These are phyloP conservation scores for Cladosporium sp. DNA, from an alignment of 2,329 filamentous ascomycete species.

Conservation along the genomic window DNA sequence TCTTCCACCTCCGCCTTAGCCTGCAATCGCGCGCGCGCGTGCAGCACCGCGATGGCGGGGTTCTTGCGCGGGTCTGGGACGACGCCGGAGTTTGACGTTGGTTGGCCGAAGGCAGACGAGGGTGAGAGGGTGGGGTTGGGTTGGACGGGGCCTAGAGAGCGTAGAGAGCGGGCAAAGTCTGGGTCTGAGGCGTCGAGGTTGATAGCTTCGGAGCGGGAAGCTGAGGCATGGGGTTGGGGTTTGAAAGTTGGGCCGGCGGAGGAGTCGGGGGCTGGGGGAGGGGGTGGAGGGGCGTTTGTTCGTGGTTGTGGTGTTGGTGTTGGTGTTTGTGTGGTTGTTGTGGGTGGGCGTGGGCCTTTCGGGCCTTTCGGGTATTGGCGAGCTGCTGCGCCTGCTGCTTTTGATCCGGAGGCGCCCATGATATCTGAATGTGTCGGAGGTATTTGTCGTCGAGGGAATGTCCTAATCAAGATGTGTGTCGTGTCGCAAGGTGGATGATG, in stretches of 20 bases:
- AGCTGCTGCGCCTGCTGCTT: slow-evolving; percentile 53
- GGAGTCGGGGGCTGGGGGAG: slow-evolving; percentile 32
- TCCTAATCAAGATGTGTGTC: neutral
- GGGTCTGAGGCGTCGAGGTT: slow-evolving; percentile 63
- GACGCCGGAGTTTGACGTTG: slow-evolving; percentile 26
- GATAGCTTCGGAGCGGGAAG: slow-evolving; percentile 49
- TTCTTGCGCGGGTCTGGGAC: slow-evolving; percentile 48
- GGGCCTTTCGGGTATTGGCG: slow-evolving; percentile 57
- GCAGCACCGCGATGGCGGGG: slow-evolving; percentile 56
- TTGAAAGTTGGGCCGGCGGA: slow-evolving; percentile 43
- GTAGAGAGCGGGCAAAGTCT: slow-evolving; percentile 77
- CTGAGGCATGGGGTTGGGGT: slow-evolving; percentile 42
- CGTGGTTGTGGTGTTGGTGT: slow-evolving; percentile 32
- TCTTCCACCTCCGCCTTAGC: slow-evolving; percentile 57
- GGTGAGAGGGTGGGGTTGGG: slow-evolving; percentile 58
- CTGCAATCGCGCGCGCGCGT: slow-evolving; percentile 52
- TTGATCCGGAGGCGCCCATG: slow-evolving; percentile 63
- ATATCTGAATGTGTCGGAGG: neutral
- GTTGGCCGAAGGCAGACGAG: slow-evolving; percentile 50
- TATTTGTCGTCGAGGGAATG: neutral
- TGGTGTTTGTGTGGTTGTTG: slow-evolving; percentile 28
- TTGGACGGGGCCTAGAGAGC: slow-evolving; percentile 59
- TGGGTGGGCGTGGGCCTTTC: slow-evolving; percentile 27
- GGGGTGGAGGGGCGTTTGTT: slow-evolving; percentile 29
- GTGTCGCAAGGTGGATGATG: neutral